Evolutionary conservation across 768 basidiomycete species (phyloP).

Genomic region (Tephrocybe sp.): DNA sequence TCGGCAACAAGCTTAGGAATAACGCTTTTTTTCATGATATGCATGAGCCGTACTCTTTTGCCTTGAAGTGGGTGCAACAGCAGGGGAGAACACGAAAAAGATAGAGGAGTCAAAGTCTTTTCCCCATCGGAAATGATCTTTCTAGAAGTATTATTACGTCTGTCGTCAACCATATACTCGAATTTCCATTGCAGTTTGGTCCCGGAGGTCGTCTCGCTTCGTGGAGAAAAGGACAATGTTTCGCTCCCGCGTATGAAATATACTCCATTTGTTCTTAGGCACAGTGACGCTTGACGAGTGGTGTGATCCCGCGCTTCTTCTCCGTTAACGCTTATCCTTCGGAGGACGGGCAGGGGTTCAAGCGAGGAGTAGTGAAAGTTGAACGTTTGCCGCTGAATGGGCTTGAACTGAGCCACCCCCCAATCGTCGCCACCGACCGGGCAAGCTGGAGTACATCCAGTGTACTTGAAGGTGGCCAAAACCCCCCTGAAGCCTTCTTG

Average conservation of each 20-base stretch:
- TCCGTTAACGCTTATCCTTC: slow-evolving; percentile 65
- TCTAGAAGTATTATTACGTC: slow-evolving; percentile 44
- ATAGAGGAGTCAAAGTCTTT: slow-evolving; percentile 69
- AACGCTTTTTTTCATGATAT: slow-evolving; percentile 71
- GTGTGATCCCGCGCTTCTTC: slow-evolving; percentile 75
- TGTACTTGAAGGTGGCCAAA: slow-evolving; percentile 56
- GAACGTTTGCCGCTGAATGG: slow-evolving; percentile 55
- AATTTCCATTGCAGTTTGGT: slow-evolving; percentile 70
- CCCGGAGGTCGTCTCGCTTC: slow-evolving; percentile 18
- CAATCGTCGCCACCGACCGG: slow-evolving; percentile 33
- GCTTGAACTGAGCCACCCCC: slow-evolving; percentile 66
- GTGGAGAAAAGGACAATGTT: slow-evolving; percentile 28
- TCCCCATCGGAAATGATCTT: slow-evolving; percentile 59
- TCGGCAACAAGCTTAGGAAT: slow-evolving; percentile 64
- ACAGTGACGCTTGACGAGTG: slow-evolving; percentile 71
- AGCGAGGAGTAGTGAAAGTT: slow-evolving; percentile 73
- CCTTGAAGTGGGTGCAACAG: slow-evolving; percentile 65
- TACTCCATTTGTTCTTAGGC: slow-evolving; percentile 69
- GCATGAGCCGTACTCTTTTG: slow-evolving; percentile 66
- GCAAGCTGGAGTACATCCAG: slow-evolving; percentile 42
- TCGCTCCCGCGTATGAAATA: slow-evolving; percentile 76
- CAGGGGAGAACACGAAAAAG: slow-evolving; percentile 73
- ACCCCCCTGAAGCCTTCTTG: slow-evolving; percentile 81
- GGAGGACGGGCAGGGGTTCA: slow-evolving; percentile 66
- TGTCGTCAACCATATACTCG: slow-evolving; percentile 74